These are phyloP conservation scores for Rhizoclosmatium globosum DNA, from an alignment of 192 early-diverging fungal genomes.

Conservation along the genomic window DNA sequence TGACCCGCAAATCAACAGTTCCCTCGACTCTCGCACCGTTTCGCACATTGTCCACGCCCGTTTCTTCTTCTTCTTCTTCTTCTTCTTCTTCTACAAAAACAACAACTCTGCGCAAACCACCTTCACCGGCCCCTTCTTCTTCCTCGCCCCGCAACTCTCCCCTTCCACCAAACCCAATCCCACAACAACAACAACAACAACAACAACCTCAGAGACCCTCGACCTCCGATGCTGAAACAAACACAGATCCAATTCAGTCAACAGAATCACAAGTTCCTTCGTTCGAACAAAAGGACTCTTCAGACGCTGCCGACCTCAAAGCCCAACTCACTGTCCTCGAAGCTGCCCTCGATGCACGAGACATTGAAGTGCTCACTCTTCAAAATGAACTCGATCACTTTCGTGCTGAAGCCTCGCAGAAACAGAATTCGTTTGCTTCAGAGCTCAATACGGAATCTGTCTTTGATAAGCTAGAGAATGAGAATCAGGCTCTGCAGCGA, in stretches of 20 bases:
- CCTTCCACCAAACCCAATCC: too few relatives aligned
- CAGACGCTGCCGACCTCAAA: background rate
- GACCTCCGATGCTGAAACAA: background rate
- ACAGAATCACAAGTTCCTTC: background rate
- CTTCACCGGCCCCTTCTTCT: background rate
- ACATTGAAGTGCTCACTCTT: slow-evolving; percentile 26
- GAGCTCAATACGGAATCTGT: slow-evolving; percentile 34
- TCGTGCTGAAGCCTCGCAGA: background rate
- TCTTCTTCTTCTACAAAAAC: too few relatives aligned
- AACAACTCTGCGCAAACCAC: background rate
- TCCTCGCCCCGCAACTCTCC: background rate
- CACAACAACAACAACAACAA: too few relatives aligned
- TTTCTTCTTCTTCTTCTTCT: background rate
- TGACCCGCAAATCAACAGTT: too few relatives aligned
- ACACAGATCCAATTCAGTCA: slow-evolving; percentile 4
- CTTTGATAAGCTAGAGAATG: slow-evolving; percentile 14
- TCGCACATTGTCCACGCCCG: background rate
- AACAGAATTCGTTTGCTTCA: slow-evolving; percentile 11
- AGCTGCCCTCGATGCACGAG: slow-evolving; percentile 1
- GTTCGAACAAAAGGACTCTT: background rate
- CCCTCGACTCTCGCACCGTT: background rate
- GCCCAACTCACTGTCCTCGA: slow-evolving; percentile 6
- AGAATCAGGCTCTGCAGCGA: slow-evolving; percentile 15
- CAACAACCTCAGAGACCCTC: too few relatives aligned
- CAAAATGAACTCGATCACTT: slow-evolving; percentile 9